Evolutionary conservation across 192 early-diverging fungal genomes (phyloP).

Genomic region (Coemansia asiatica): DNA sequence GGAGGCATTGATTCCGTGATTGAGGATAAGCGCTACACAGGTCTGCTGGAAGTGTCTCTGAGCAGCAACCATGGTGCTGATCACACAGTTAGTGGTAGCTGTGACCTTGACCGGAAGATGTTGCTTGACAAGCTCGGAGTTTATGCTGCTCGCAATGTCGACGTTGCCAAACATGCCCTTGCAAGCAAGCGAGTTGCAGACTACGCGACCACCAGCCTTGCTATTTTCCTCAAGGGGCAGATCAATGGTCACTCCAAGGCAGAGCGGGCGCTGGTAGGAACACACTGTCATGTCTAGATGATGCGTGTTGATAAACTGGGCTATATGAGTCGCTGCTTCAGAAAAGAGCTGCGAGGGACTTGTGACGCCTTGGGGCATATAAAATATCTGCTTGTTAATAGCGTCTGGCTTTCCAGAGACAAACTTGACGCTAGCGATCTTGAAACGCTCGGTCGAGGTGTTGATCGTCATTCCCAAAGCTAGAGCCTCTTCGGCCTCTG

Average conservation of each 20-base stretch:
- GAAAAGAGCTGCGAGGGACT: conserved; percentile 47
- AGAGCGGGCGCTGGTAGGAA: background rate
- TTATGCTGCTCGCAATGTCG: conserved; percentile 70
- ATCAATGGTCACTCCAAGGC: conserved; percentile 88
- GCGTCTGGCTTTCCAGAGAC: conserved; percentile 7
- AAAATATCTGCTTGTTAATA: conserved; percentile 49
- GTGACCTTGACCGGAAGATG: conserved; percentile 74
- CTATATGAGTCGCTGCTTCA: conserved; percentile 79
- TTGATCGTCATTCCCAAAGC: conserved; percentile 37
- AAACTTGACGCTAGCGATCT: conserved; percentile 41
- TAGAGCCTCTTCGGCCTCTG: background rate
- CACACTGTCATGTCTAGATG: background rate
- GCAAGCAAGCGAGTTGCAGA: conserved; percentile 22
- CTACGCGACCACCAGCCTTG: conserved; percentile 63
- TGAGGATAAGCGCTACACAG: conserved; percentile 80
- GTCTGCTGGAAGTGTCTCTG: conserved; percentile 77
- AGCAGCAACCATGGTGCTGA: conserved; percentile 85
- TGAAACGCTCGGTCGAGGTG: conserved; percentile 23
- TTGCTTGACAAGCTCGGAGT: conserved; percentile 66
- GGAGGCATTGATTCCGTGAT: conserved; percentile 94
- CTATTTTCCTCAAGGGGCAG: conserved; percentile 84
- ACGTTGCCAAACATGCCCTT: conserved; percentile 66
- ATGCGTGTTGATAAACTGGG: conserved; percentile 65
- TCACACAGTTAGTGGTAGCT: conserved; percentile 93
- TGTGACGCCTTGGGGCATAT: conserved; percentile 3